Conservation (phyloP, 805 yeast genomes). For the Pichia cabralensis region DNA sequence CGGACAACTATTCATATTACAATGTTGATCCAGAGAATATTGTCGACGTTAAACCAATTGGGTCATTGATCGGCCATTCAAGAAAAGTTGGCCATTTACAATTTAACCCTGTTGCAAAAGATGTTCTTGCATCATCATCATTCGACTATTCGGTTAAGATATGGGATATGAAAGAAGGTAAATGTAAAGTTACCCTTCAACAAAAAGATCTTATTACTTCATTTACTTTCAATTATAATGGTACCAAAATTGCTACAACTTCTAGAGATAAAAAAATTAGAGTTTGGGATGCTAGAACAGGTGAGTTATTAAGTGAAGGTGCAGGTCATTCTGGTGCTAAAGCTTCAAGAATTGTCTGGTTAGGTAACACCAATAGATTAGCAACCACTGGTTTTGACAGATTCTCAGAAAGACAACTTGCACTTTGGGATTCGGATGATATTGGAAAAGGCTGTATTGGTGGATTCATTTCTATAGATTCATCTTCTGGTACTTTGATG, state of each 20-base stretch:
- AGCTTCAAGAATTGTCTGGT: slow-evolving; percentile 79
- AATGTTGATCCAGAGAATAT: slow-evolving; percentile 43
- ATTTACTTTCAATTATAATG: slow-evolving; percentile 84
- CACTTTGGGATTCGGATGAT: slow-evolving; percentile 79
- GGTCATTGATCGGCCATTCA: slow-evolving; percentile 72
- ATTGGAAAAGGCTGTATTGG: slow-evolving; percentile 78
- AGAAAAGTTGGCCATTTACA: slow-evolving; percentile 89
- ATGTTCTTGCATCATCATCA: slow-evolving; percentile 83
- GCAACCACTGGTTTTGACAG: slow-evolving; percentile 93
- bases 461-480: slow-evolving; percentile 77
- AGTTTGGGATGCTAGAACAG: slow-evolving; percentile 82
- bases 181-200: slow-evolving; percentile 58
- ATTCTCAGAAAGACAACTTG: slow-evolving; percentile 89
- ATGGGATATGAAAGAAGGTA: slow-evolving; percentile 79
- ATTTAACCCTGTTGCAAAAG: slow-evolving; percentile 81
- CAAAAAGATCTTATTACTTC: slow-evolving; percentile 93
- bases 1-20: slow-evolving; percentile 66
- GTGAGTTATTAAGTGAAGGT: slow-evolving; percentile 71
- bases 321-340: slow-evolving; percentile 91
- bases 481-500: slow-evolving; percentile 88
- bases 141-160: slow-evolving; percentile 84
- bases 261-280: slow-evolving; percentile 85
- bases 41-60: slow-evolving; percentile 60
- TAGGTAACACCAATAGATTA: slow-evolving; percentile 76
- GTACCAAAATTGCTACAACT: slow-evolving; percentile 77